phyloP scores from a whole-genome alignment of 768 basidiomycete species.

The Hygrophoropsis aurantiaca region DNA sequence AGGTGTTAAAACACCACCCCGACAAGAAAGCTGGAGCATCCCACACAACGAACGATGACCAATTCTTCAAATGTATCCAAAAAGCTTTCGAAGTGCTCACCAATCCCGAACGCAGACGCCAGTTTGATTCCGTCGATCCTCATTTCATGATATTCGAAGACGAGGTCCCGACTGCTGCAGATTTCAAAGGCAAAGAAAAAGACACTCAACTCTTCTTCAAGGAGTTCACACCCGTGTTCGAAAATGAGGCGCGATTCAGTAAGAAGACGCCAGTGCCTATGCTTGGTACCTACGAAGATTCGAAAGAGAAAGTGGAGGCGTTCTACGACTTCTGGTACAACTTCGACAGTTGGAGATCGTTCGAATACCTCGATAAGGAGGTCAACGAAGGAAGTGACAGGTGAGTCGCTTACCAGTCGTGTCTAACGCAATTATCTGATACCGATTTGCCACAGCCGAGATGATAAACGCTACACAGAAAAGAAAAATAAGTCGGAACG shows the following conservation, averaged over 20 bases:
- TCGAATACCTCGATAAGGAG: slow-evolving; percentile 98
- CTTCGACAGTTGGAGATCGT: slow-evolving; percentile 97
- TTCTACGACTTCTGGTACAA: slow-evolving; percentile 99
- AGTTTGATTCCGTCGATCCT: slow-evolving; percentile 96
- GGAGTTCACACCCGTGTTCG: slow-evolving; percentile 78
- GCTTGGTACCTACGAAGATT: slow-evolving; percentile 67
- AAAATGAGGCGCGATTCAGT: slow-evolving; percentile 92
- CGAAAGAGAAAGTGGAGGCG: slow-evolving; percentile 80
- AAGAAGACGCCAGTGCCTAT: slow-evolving; percentile 78
- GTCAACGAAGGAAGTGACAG: slow-evolving; percentile 96
- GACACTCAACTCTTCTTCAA: slow-evolving; percentile 67
- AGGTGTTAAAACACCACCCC: slow-evolving; percentile 98
- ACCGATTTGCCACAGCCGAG: slow-evolving; percentile 62
- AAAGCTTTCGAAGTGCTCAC: slow-evolving; percentile 96
- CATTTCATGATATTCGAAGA: slow-evolving; percentile 69
- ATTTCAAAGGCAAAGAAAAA: slow-evolving; percentile 53
- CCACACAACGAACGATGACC: slow-evolving; percentile 91
- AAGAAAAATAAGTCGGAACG: slow-evolving; percentile 99
- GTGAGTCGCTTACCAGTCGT: slow-evolving; percentile 41
- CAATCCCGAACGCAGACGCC: slow-evolving; percentile 81
- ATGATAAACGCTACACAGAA: slow-evolving; percentile 98
- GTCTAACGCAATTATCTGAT: slow-evolving; percentile 10
- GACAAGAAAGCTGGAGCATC: slow-evolving; percentile 87
- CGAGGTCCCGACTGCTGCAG: slow-evolving; percentile 66
- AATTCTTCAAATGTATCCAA: slow-evolving; percentile 99